Base-by-base conservation (phyloP, 345 rosid species). In the Syzygium aromaticum region DNA sequence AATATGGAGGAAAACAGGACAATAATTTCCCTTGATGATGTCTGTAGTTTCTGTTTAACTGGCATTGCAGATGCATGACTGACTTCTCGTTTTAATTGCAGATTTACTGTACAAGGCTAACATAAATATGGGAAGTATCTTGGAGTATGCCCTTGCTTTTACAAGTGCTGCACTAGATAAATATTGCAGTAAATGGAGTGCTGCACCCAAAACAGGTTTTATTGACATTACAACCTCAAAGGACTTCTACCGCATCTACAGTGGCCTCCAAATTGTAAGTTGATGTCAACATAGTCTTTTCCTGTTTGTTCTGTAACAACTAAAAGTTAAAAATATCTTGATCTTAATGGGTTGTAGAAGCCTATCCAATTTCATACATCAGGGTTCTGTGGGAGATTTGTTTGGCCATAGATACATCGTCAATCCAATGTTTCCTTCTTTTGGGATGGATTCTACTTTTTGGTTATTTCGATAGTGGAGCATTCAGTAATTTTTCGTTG, bases 71-170 rank as follows among this genome's bases (percentile, higher is more conserved):
- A 73, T 10, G 49, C 49, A 73, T 38, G 49, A 73, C 80, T 5
- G 19, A 53, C 64, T 54, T 21, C 19, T 59, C 43, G 1, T 86
- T 61, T 53, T 86, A 54, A 86, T 86, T 92, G 91, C 94, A 96
- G 99, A 98, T 95, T 95, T 98, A 86, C 89, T 98, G 90, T 96
- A 98, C 91, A 96, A 98, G 93, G 99, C 98, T 86, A 98, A 95
- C 90, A 90, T 96, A 89, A 98, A 95, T 87, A 92, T 94, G 49
- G 98, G 99, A 83, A 98, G 98, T 80, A 96, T 98, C 82, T 94
- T 98, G 87, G 98, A 98, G 91, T 96, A 98, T 86, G 94, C 99
- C 86, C 99, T 98, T 92, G 99, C 99, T 77, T 98, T 96, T 91
- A 96, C 99, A 17, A 96, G 97, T 88, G 99, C 99, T 2, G 95